These are phyloP conservation scores for Coemansia sp. DNA, from an alignment of 192 early-diverging fungal species.

Conservation along the genomic window DNA sequence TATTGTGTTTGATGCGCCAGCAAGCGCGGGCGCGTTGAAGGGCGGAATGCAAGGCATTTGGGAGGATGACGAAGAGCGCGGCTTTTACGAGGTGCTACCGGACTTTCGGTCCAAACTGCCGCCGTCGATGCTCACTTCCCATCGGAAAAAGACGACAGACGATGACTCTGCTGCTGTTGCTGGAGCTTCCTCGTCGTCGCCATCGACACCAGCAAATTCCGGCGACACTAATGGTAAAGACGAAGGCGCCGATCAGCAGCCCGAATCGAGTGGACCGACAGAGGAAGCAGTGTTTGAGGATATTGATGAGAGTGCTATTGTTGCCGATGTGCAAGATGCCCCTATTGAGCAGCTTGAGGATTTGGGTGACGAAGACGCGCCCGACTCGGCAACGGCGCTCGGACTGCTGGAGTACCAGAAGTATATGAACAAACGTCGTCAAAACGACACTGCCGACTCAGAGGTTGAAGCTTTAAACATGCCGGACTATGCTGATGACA, in stretches of 20 bases:
- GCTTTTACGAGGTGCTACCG: constrained; percentile 85
- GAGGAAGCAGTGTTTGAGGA: constrained; percentile 12
- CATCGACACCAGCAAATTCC: neutral
- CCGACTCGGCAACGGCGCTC: constrained; percentile 14
- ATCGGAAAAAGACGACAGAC: constrained; percentile 12
- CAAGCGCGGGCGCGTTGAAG: constrained; percentile 6
- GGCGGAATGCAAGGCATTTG: constrained; percentile 54
- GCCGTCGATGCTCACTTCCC: constrained; percentile 67
- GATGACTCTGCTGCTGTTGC: neutral
- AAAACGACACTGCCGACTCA: constrained; percentile 2
- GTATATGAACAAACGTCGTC: constrained; percentile 30
- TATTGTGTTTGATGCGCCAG: constrained; percentile 41
- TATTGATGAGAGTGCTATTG: constrained; percentile 28
- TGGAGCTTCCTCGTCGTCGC: neutral
- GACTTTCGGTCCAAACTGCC: constrained; percentile 82
- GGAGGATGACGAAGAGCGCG: constrained; percentile 91
- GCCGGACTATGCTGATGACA: constrained; percentile 6
- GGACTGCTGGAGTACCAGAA: constrained; percentile 44
- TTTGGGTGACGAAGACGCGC: constrained; percentile 22
- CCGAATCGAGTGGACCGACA: neutral
- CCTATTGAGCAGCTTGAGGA: constrained; percentile 8
- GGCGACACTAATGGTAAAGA: neutral
- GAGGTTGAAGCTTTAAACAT: constrained; percentile 16
- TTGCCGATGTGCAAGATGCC: constrained; percentile 4
- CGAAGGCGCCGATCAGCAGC: neutral